Evolutionary conservation across 805 yeast genomes (phyloP).

Genomic region (Zygosaccharomyces bisporus): DNA sequence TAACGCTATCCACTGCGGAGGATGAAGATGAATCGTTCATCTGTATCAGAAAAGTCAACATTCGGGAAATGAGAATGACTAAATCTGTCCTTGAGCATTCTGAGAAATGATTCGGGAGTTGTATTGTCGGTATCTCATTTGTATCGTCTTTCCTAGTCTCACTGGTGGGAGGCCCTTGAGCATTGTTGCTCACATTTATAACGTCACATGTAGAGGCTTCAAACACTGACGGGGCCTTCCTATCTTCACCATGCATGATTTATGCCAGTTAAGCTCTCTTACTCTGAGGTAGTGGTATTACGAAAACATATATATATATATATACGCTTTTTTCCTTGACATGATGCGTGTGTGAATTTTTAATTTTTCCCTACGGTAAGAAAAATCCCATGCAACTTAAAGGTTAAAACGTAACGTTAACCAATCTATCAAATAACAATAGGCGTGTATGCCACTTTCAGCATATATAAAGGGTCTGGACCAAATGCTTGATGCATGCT

Average conservation of each 20-base stretch:
- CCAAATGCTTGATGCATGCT: background rate
- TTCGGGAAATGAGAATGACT: constrained; percentile 67
- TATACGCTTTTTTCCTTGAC: background rate
- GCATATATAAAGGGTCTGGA: background rate
- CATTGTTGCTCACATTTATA: background rate
- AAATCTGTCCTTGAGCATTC: constrained; percentile 68
- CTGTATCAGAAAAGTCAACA: constrained; percentile 70
- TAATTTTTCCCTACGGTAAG: background rate
- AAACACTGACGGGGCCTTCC: constrained; percentile 7
- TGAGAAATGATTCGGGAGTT: constrained; percentile 45
- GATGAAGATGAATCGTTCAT: constrained; percentile 54
- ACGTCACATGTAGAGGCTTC: constrained; percentile 1
- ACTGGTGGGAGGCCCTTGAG: constrained; percentile 1
- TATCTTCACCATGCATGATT: constrained; percentile 4
- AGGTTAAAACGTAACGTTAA: background rate
- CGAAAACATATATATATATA: background rate
- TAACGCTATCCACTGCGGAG: constrained; percentile 8
- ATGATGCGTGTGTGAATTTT: background rate
- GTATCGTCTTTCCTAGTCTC: constrained; percentile 4
- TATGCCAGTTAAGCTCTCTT: constrained; percentile 3
- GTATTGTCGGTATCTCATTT: constrained; percentile 19
- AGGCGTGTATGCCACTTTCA: background rate
- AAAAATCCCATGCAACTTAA: background rate
- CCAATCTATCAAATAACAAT: background rate
- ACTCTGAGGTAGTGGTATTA: background rate